Conservation (phyloP, 106 monocot species). For the Phalaenopsis aphrodite region DNA sequence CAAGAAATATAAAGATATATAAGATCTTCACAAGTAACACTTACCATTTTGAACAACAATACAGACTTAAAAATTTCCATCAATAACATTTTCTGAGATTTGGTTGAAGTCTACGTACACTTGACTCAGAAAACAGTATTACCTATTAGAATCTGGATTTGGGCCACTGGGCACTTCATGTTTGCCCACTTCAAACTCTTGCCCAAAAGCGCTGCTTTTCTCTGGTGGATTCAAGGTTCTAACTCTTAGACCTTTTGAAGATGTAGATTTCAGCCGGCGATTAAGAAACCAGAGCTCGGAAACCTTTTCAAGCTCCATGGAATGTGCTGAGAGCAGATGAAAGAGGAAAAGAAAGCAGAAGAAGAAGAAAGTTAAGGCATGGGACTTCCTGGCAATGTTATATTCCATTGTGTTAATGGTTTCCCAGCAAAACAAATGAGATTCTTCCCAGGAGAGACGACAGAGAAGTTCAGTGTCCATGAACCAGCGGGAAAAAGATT, state of each 20-base stretch:
- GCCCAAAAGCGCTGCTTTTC: neutral
- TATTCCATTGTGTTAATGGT: neutral
- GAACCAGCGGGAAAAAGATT: neutral
- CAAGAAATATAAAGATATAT: no score
- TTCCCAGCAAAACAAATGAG: no score
- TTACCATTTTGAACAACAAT: no score
- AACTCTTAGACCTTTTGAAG: neutral
- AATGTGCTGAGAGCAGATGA: neutral
- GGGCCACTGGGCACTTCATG: neutral
- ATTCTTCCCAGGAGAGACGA: neutral
- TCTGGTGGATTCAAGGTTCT: neutral
- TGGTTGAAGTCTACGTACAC: no score
- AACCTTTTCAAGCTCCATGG: neutral
- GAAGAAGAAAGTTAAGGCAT: neutral
- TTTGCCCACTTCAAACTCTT: neutral
- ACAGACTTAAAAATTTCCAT: no score
- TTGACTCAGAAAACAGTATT: neutral
- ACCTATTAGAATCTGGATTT: constrained; percentile 1
- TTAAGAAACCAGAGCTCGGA: neutral
- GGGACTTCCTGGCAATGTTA: neutral
- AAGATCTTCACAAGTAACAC: no score
- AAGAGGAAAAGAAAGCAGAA: neutral
- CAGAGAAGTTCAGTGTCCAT: neutral
- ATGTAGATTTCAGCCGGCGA: neutral
- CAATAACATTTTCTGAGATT: no score